Conservation (phyloP, 345 rosid species). For the Brassica nigra region DNA sequence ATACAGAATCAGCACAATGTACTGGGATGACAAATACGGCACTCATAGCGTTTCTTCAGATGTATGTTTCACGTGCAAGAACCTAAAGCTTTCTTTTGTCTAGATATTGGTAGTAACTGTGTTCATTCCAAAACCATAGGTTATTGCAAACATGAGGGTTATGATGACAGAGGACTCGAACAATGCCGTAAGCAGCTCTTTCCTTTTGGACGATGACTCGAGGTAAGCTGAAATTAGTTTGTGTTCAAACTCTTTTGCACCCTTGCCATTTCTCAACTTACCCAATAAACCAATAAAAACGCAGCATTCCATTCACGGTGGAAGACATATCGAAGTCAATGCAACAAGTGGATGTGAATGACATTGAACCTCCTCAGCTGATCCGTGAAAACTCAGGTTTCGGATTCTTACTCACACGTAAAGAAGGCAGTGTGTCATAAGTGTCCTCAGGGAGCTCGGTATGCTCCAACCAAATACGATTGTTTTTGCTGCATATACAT, state of each 20-base stretch:
- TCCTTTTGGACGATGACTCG: slow-evolving; percentile 93
- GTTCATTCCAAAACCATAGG: slow-evolving; percentile 48
- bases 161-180: slow-evolving; percentile 97
- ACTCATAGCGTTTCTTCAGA: slow-evolving; percentile 97
- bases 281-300: slow-evolving; percentile 15
- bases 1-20: slow-evolving; percentile 97
- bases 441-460: neutral
- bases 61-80: slow-evolving; percentile 51
- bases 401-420: slow-evolving; percentile 82
- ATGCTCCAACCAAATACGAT: slow-evolving; percentile 12
- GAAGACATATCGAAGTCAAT: slow-evolving; percentile 97
- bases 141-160: slow-evolving; percentile 89
- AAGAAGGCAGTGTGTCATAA: slow-evolving; percentile 46
- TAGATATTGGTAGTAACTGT: slow-evolving; percentile 11
- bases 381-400: slow-evolving; percentile 94
- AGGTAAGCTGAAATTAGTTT: slow-evolving; percentile 51
- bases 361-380: slow-evolving; percentile 79
- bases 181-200: slow-evolving; percentile 94
- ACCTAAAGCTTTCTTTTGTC: neutral
- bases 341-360: slow-evolving; percentile 84
- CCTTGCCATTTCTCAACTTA: slow-evolving; percentile 10
- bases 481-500: slow-evolving; percentile 32
- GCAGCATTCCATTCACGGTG: slow-evolving; percentile 98
- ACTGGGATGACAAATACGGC: slow-evolving; percentile 99
- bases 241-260: neutral